These are phyloP conservation scores for Lecanosticta acicola DNA, from an alignment of 2,329 filamentous ascomycete genomes.

Conservation along the genomic window DNA sequence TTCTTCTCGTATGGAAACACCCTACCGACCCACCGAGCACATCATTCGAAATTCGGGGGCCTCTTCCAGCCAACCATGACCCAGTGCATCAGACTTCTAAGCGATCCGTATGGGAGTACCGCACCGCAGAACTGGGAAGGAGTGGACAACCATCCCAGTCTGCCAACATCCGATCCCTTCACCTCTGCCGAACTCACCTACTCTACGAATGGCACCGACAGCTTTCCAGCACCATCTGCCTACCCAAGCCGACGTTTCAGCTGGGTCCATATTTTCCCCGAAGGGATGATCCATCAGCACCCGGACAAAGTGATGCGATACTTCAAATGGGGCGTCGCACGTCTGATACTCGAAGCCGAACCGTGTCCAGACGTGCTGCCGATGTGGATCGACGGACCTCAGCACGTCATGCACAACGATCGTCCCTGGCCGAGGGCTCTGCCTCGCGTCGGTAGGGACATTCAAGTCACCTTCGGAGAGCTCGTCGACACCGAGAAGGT, in stretches of 20 bases:
- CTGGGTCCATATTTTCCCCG: conserved; percentile 95
- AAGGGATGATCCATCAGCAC: conserved; percentile 89
- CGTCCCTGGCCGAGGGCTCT: conserved; percentile 73
- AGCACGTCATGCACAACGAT: conserved; percentile 81
- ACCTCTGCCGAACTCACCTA: conserved; percentile 51
- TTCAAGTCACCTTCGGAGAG: conserved; percentile 74
- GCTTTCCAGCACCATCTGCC: conserved; percentile 64
- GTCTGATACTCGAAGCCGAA: conserved; percentile 83
- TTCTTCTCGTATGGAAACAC: conserved; percentile 92
- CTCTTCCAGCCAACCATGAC: conserved; percentile 85
- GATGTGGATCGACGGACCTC: conserved; percentile 89
- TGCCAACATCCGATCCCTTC: conserved; percentile 50
- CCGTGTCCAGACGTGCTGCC: conserved; percentile 84
- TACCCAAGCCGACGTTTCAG: conserved; percentile 64
- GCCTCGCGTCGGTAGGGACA: conserved; percentile 64
- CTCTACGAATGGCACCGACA: conserved; percentile 61
- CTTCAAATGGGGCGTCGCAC: conserved; percentile 95
- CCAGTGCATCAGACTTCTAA: conserved; percentile 79
- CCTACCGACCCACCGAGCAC: conserved; percentile 76
- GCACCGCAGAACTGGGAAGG: conserved; percentile 4
- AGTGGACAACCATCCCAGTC: conserved; percentile 2
- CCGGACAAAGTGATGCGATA: conserved; percentile 76
- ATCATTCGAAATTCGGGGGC: conserved; percentile 74
- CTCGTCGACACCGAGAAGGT: conserved; percentile 64
- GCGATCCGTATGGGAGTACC: conserved; percentile 37